A percentile compares a stretch with the other conserved stretches of the same genome.
Conservation (phyloP, 2,329 filamentous ascomycete species). For the Cladosporium sp. region DNA sequence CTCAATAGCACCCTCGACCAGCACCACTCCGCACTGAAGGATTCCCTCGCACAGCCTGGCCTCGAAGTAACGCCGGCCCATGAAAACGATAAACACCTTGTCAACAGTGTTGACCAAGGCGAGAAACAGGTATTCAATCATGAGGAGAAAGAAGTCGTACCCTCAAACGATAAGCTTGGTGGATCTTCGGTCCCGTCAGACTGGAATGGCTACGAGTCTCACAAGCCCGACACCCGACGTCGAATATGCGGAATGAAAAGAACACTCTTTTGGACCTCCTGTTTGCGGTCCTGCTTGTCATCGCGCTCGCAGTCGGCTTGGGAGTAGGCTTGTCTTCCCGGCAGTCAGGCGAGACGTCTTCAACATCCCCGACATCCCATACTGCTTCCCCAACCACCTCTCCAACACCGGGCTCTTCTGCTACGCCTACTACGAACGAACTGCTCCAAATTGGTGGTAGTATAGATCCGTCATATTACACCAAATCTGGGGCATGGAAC, state of each 20-base stretch:
- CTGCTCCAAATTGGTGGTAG: neutral
- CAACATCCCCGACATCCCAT: neutral
- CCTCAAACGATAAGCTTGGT: neutral
- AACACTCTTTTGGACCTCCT: neutral
- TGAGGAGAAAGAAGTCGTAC: neutral
- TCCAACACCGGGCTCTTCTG: neutral
- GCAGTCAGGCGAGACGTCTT: neutral
- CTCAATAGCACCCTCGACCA: too few relatives aligned
- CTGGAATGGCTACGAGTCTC: neutral
- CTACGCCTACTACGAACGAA: neutral
- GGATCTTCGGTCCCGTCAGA: neutral
- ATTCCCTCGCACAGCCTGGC: neutral
- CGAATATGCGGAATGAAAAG: neutral
- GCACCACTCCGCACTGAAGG: neutral
- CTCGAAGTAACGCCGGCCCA: neutral
- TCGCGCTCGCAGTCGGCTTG: neutral
- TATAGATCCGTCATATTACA: neutral
- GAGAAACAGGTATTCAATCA: neutral
- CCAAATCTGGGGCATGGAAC: neutral
- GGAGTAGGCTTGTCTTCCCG: neutral
- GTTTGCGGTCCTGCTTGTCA: neutral
- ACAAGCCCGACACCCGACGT: neutral
- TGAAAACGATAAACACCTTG: neutral
- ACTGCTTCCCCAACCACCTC: slow-evolving; percentile 4
- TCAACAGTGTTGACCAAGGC: neutral